Percentiles rank a stretch among this genome's conserved stretches.
Conservation (phyloP, 352 stramenopile genomes). For the Pythium angustatum region DNA sequence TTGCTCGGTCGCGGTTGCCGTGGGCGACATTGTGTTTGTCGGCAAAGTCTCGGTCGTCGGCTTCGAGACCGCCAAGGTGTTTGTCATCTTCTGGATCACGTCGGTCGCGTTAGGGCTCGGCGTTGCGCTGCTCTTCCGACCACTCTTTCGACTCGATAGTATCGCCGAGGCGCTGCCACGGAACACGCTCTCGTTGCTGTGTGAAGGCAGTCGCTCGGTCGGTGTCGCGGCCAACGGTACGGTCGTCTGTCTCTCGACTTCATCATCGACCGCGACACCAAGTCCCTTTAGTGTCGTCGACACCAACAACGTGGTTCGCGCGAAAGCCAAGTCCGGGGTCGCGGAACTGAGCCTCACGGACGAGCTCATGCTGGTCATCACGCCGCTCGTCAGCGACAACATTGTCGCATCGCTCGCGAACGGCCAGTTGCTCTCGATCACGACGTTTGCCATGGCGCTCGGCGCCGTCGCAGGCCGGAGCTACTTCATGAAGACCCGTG, state of each 20-base stretch:
- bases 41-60: conserved; percentile 69
- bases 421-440: conserved; percentile 53
- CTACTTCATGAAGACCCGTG: conserved; percentile 57
- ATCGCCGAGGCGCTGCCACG: not conserved
- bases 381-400: conserved; percentile 64
- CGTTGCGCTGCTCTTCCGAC: conserved; percentile 54
- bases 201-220: conserved; percentile 31
- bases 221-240: conserved; percentile 37
- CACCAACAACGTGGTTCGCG: conserved; percentile 26
- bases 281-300: conserved; percentile 24
- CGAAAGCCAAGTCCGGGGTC: not conserved
- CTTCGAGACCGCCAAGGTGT: conserved; percentile 61
- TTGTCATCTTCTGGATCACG: conserved; percentile 49
- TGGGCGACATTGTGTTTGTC: conserved; percentile 71
- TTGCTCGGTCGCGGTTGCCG: conserved; percentile 71
- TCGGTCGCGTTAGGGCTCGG: conserved; percentile 48
- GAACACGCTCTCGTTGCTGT: not conserved
- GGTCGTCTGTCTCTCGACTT: not conserved
- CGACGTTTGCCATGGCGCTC: conserved; percentile 67
- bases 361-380: conserved; percentile 55
- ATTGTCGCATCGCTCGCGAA: conserved; percentile 54
- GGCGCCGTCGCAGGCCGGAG: conserved; percentile 54
- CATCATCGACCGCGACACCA: not conserved
- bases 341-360: conserved; percentile 54
- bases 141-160: conserved; percentile 40